Evolutionary conservation across 768 basidiomycete species (phyloP).

Genomic region (Leccinum rimulosum): DNA sequence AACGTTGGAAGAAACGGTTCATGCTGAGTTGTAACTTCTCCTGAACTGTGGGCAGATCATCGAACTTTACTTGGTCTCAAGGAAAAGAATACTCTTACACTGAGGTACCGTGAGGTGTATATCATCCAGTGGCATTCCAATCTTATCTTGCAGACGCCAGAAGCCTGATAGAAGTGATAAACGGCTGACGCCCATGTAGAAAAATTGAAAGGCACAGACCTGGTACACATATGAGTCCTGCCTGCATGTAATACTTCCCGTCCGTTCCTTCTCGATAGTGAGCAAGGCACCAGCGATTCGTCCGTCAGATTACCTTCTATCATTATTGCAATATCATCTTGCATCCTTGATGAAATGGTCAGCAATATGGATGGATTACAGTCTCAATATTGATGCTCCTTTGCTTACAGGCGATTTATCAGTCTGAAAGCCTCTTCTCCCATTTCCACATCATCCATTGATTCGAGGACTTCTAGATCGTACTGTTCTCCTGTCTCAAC

Average conservation of each 20-base stretch:
- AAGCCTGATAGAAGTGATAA: conserved; percentile 44
- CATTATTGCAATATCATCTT: conserved; percentile 62
- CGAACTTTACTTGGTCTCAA: neutral
- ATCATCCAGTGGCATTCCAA: conserved; percentile 68
- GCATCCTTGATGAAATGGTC: conserved; percentile 35
- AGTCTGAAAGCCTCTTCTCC: conserved; percentile 61
- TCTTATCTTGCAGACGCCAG: conserved; percentile 85
- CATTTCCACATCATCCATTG: conserved; percentile 24
- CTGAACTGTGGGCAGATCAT: conserved; percentile 41
- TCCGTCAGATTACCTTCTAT: conserved; percentile 44
- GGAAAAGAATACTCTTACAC: conserved; percentile 43
- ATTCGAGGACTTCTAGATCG: conserved; percentile 42
- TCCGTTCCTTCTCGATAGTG: conserved; percentile 48
- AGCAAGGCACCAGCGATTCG: neutral
- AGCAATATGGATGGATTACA: neutral
- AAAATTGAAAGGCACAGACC: conserved; percentile 39
- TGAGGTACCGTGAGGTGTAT: conserved; percentile 68
- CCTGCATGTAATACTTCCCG: conserved; percentile 74
- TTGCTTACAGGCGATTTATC: conserved; percentile 57
- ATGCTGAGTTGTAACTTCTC: conserved; percentile 66
- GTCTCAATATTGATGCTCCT: too few relatives aligned
- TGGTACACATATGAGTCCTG: conserved; percentile 65
- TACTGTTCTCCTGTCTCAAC: conserved; percentile 50
- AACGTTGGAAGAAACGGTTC: conserved; percentile 67
- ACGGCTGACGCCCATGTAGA: neutral